Base-by-base conservation (phyloP, 2,329 filamentous ascomycete genomes). In the Colletotrichum acutatum region DNA sequence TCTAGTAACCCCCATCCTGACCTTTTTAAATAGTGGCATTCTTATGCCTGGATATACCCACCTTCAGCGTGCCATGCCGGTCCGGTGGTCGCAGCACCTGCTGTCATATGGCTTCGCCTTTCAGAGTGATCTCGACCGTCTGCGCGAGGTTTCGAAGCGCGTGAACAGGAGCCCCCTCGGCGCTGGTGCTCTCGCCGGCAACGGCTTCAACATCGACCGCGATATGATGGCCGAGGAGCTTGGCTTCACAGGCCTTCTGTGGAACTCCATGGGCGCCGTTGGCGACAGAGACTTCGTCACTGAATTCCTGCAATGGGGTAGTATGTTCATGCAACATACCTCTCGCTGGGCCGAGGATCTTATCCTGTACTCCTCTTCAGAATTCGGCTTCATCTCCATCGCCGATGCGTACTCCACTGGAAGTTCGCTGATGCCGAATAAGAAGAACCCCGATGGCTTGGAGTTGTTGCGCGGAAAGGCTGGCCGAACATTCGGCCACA, bases 21-120 rank as follows among this genome's bases (percentile, higher is more conserved):
- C n/a, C 2, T 9, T 34, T 34, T 34, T 11, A 12, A 34, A 12
- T 12, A 53, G 77, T 75, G 92, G 94, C 76, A 87, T 90, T 75
- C 82, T 97, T 78, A 97, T 97, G 93, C 95, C 95, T 1, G 94
- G 94, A 3, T 97, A 97, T 84, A 97, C 94, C 16, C 95, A 97
- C 83, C 84, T 97, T 46, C 95, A 97, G 84, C 92, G 94, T 66
- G 94, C 94, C 1, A 84, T 94, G 83, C 94, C 94, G 1, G 91
- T 97, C 76, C 87, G 93, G 74, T 97, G 93, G 93, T 91, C 89
- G 68, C 94, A 97, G 79, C 96, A 92, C 92, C 86, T 97, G 80
- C 84, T 97, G 75, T 92, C 91, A 60, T 92, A 95, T 79, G 94
- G 89, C 63, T 89, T 90, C 62, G 89, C 90, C 37, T 96, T 97